Percentiles rank a stretch among this genome's conserved stretches.
These are phyloP conservation scores for Spathaspora hagerdaliae DNA, from an alignment of 805 yeast species.

Conservation along the genomic window DNA sequence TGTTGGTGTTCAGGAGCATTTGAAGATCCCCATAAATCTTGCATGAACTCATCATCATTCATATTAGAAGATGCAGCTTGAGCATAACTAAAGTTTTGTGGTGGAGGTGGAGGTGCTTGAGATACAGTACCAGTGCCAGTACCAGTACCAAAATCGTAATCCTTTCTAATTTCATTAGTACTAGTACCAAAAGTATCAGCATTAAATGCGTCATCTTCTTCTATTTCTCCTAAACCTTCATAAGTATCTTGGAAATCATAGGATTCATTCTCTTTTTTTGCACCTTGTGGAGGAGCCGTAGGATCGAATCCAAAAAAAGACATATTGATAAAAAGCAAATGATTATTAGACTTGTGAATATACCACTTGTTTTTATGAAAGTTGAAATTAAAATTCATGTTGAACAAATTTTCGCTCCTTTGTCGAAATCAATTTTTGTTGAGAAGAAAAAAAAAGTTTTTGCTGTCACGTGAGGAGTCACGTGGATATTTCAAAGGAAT, in stretches of 20 bases:
- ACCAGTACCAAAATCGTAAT: slow-evolving; percentile 58
- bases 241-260: slow-evolving; percentile 82
- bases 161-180: slow-evolving; percentile 47
- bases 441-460: too few species aligned
- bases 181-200: slow-evolving; percentile 71
- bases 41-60: slow-evolving; percentile 44
- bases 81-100: slow-evolving; percentile 35
- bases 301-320: slow-evolving; percentile 68
- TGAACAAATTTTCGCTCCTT: too few species aligned
- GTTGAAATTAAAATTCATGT: too few species aligned
- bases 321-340: slow-evolving; percentile 29
- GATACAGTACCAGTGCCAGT: slow-evolving; percentile 2
- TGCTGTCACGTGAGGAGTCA: too few species aligned
- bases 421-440: too few species aligned
- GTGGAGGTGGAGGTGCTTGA: slow-evolving; percentile 12
- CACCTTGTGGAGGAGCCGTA: slow-evolving; percentile 29
- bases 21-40: slow-evolving; percentile 41
- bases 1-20: slow-evolving; percentile 29
- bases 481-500: too few species aligned
- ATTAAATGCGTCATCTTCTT: slow-evolving; percentile 75
- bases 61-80: slow-evolving; percentile 31
- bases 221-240: slow-evolving; percentile 71
- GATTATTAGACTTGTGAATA: too few species aligned
- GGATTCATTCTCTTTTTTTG: slow-evolving; percentile 24
- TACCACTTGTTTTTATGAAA: too few species aligned